phyloP scores from a whole-genome alignment of 352 stramenopile genomes.

The Globisporangium perplexum region DNA sequence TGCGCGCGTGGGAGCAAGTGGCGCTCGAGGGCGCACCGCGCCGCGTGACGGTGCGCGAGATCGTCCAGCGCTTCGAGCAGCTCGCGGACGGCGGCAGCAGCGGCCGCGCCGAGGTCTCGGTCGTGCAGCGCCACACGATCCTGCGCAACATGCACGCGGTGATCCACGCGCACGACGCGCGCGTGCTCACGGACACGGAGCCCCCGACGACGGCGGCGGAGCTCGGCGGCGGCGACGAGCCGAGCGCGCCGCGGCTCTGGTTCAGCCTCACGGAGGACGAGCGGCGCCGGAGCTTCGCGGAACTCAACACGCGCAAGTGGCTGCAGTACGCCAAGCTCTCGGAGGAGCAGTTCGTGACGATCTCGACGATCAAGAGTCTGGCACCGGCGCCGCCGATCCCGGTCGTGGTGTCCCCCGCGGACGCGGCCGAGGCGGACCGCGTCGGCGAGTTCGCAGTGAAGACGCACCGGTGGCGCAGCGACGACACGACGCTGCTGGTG shows the following conservation, averaged over 20 bases:
- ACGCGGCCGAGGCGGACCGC: not conserved
- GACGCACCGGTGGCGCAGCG: not conserved
- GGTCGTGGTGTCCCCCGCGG: not conserved
- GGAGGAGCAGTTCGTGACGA: not conserved
- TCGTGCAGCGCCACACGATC: slow-evolving; percentile 1
- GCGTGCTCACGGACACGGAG: not conserved
- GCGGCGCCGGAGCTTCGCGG: not conserved
- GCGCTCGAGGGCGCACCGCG: not conserved
- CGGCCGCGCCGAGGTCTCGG: not conserved
- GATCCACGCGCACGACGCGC: not conserved
- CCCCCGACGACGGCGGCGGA: too few relatives aligned
- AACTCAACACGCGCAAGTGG: slow-evolving; percentile 1
- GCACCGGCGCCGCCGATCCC: not conserved
- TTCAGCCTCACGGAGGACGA: not conserved
- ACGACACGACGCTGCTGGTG: slow-evolving; percentile 2
- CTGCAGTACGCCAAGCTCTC: not conserved
- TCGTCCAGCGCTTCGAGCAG: not conserved
- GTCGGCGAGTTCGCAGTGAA: not conserved
- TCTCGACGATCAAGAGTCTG: not conserved
- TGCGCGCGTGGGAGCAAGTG: slow-evolving; percentile 1
- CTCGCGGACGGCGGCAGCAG: not conserved
- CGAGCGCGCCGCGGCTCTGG: not conserved
- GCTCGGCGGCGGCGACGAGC: not conserved
- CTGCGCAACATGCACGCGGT: slow-evolving; percentile 1
- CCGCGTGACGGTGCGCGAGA: not conserved